Conservation (phyloP, 257 asterid species). For the Jacaranda copaia region DNA sequence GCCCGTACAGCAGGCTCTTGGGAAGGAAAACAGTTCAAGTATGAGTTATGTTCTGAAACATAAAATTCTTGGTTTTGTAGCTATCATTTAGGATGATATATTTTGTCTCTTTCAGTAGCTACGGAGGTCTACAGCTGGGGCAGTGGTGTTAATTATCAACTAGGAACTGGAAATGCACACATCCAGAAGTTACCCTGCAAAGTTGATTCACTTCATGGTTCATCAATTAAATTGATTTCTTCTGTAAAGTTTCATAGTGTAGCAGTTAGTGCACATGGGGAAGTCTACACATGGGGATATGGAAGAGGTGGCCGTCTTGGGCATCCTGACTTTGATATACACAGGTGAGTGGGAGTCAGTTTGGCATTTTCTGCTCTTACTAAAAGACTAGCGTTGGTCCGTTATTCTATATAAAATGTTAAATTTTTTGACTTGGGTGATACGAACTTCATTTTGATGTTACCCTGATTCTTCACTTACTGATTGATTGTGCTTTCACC, state of each 20-base stretch:
- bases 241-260: conserved; percentile 98
- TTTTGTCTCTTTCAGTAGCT: conserved; percentile 51
- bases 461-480: background rate
- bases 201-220: conserved; percentile 88
- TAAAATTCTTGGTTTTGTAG: conserved; percentile 34
- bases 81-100: conserved; percentile 26
- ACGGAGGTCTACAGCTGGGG: conserved; percentile 99
- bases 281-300: conserved; percentile 98
- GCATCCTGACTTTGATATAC: conserved; percentile 95
- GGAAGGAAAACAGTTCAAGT: conserved; percentile 65
- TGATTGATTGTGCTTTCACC: background rate
- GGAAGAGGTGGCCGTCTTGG: conserved; percentile 99
- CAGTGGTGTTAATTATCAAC: conserved; percentile 98
- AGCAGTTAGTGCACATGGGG: conserved; percentile 83
- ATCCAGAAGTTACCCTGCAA: conserved; percentile 96
- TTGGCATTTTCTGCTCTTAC: background rate
- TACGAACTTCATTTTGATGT: too few species aligned
- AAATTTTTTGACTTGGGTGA: background rate
- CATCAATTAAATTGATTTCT: conserved; percentile 68
- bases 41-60: conserved; percentile 31
- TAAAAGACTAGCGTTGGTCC: background rate
- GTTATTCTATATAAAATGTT: conserved; percentile 13
- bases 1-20: conserved; percentile 76
- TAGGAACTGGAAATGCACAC: conserved; percentile 98
- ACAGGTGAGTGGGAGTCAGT: conserved; percentile 61